Conservation (phyloP, 140 eudicot genomes). For the Ambrosia hybrid region DNA sequence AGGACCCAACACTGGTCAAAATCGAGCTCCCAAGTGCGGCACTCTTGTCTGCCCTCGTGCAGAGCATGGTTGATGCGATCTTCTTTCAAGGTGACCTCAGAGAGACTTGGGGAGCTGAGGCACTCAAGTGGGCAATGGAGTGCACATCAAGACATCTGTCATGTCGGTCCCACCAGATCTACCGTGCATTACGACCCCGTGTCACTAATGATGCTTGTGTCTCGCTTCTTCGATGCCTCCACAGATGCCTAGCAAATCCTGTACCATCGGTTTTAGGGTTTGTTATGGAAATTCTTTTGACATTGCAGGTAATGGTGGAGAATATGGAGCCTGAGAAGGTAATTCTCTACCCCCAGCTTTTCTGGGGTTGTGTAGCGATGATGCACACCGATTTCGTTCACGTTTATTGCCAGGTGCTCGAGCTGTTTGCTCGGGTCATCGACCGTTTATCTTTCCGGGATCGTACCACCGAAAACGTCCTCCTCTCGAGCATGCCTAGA, state of each 20-base stretch:
- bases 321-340: slow-evolving; percentile 99
- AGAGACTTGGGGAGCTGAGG: slow-evolving; percentile 98
- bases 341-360: slow-evolving; percentile 92
- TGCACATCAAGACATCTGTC: slow-evolving; percentile 98
- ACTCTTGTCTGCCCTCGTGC: slow-evolving; percentile 92
- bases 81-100: slow-evolving; percentile 96
- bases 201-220: slow-evolving; percentile 97
- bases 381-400: slow-evolving; percentile 98
- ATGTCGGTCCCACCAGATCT: slow-evolving; percentile 96
- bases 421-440: slow-evolving; percentile 89
- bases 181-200: slow-evolving; percentile 90
- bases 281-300: slow-evolving; percentile 84
- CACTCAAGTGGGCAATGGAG: slow-evolving; percentile 99
- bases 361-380: slow-evolving; percentile 99
- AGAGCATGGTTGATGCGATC: slow-evolving; percentile 98
- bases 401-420: slow-evolving; percentile 95
- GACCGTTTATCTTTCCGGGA: slow-evolving; percentile 93
- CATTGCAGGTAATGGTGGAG: slow-evolving; percentile 99
- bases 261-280: slow-evolving; percentile 91
- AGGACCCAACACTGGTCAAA: slow-evolving; percentile 88
- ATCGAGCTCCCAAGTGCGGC: slow-evolving; percentile 99
- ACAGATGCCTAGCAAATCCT: slow-evolving; percentile 85
- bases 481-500: slow-evolving; percentile 96
- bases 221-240: slow-evolving; percentile 88
- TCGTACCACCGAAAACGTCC: slow-evolving; percentile 93